Conservation (phyloP, 169 alveolate genomes). For the Cryptosporidium meleagridis region DNA sequence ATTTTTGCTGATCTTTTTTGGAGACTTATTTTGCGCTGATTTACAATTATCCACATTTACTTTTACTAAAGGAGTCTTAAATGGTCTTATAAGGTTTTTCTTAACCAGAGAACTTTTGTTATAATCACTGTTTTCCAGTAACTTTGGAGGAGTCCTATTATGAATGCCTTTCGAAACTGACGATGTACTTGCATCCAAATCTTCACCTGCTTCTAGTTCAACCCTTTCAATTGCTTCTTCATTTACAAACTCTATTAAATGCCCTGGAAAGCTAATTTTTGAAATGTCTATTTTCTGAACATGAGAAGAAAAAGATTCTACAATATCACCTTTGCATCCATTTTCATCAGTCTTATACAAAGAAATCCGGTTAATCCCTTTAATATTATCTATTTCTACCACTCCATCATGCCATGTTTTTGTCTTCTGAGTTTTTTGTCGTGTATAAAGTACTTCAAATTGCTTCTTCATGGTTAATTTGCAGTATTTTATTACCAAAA, state of each 20-base stretch:
- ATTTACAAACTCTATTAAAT: conserved; percentile 14
- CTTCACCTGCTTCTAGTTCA: background rate
- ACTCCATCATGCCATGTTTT: conserved; percentile 70
- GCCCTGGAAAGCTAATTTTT: conserved; percentile 29
- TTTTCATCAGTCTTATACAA: conserved; percentile 28
- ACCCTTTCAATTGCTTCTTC: background rate
- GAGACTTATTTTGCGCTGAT: background rate
- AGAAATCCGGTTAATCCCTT: conserved; percentile 30
- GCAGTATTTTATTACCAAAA: background rate
- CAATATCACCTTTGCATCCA: conserved; percentile 8
- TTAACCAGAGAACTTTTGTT: background rate
- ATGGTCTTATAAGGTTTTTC: conserved; percentile 2
- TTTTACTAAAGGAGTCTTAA: conserved; percentile 29
- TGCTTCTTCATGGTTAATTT: conserved; percentile 6
- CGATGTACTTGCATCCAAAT: background rate
- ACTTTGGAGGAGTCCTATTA: background rate
- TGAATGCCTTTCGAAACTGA: background rate
- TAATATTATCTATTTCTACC: conserved; percentile 24
- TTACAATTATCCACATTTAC: background rate
- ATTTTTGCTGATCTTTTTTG: background rate
- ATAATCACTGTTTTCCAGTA: background rate
- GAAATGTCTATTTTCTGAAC: background rate
- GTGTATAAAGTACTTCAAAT: conserved; percentile 57
- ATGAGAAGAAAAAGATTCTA: conserved; percentile 46
- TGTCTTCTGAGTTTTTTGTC: conserved; percentile 67